Evolutionary conservation across 805 yeast species (phyloP), one percentile per base, ranked within the genome.

Genomic region (Candida xyloterini): DNA sequence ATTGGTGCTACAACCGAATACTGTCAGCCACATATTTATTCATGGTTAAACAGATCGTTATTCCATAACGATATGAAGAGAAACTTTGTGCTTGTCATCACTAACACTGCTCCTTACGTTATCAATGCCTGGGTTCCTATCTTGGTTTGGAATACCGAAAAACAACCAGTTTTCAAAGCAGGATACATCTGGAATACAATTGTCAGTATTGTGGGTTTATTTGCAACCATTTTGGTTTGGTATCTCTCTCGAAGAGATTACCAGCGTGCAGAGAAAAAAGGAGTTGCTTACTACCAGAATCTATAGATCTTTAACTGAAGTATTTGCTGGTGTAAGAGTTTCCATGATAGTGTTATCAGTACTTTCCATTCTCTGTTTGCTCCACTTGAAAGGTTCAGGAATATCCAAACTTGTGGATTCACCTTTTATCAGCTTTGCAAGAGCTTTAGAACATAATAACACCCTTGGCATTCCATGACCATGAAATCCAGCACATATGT

Each of bases 1-100:
- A 52, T 70, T 4, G 76, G 76, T 1, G 56, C 70, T 13, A 77
- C 81, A 4, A 57, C 71, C 0, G 50, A 71, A 2, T 68, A 68
- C 68, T 80, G 80, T 1, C 81, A 76, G 56, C 80, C 82, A 1
- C 66, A 71, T 49, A 71, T 76, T 11, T 76, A 67, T 43, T 62
- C 78, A 2, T 77, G 81, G 82, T 67, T 76, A 14, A 78, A 77
- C 51, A 60, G 76, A 26, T 52, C 69, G 20, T 50, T 77, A 15
- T 60, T 61, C 23, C 53, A 60, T 8, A 70, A 73, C 46, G 76
- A 71, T 49, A 63, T 65, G 69, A 67, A 67, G 52, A 57, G 72
- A 53, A 60, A 57, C 42, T 47, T 52, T 36, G 61, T 66, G 2
- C 71, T 71, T 13, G 71, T 63, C 11, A 33, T 54, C 10, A 71